Evolutionary conservation across 2,329 filamentous ascomycete genomes (phyloP).

Genomic region (Xylaria sp.): DNA sequence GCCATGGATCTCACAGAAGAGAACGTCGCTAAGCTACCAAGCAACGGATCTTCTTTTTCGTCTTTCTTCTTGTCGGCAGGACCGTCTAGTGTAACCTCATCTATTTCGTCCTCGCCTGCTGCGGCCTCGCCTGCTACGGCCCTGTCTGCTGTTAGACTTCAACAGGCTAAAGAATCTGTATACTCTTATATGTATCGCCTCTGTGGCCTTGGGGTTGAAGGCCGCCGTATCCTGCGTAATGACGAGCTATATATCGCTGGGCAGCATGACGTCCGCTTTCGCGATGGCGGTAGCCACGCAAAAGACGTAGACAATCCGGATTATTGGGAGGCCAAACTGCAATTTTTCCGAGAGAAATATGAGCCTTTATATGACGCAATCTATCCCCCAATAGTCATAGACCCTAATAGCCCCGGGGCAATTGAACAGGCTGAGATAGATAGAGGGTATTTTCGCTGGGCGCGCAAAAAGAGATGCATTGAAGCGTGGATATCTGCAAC

Average conservation of each 20-base stretch:
- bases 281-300: background rate
- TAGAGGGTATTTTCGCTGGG: background rate
- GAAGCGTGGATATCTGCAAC: background rate
- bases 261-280: constrained; percentile 4
- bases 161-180: background rate
- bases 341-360: background rate
- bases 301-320: constrained; percentile 6
- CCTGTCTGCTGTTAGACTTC: background rate
- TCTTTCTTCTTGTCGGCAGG: background rate
- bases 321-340: constrained; percentile 9
- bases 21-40: background rate
- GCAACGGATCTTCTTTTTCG: background rate
- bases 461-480: background rate
- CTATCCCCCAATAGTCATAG: background rate
- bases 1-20: constrained; percentile 3
- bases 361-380: background rate
- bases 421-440: background rate
- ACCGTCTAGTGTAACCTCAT: background rate
- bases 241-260: constrained; percentile 15
- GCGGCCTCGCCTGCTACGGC: no score
- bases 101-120: background rate
- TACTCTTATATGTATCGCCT: background rate
- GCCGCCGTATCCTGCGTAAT: background rate
- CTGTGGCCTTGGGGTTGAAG: background rate
- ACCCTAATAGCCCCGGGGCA: background rate